Evolutionary conservation across 73 alveolate species (phyloP), one percentile per base, ranked within the genome.

Genomic region (Paramecium tetraurelia): DNA sequence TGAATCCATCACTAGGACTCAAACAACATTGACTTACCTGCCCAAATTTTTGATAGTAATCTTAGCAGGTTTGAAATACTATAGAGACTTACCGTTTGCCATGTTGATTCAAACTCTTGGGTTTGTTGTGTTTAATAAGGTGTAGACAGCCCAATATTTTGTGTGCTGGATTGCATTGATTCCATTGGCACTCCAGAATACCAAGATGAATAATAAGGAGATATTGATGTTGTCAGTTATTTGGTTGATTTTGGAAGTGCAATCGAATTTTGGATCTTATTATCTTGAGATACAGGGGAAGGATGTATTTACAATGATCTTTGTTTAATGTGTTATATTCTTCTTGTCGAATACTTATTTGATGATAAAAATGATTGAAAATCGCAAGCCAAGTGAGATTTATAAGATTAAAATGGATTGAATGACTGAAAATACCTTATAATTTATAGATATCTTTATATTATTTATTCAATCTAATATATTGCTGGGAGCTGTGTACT

Each of bases 71-170:
- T 21, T 96, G 12, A 92, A 92, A 58, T 88, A 94, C 72, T 96
- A 96, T 86, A 87, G 93, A 86, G 98, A 96, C 90, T 93, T 96
- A 9, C 95, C 93, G 72, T 92, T 96, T 89, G 96, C 99, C 14
- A 57, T 96, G 63, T 69, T 97, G 46, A 89, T 97, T 8, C 94
- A 95, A 80, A 98, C 99, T 44, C 89, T 93, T 87, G 96, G 93
- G 33, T 98, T 98, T 92, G 99, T 98, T 5, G 96, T 90, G 18
- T 97, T 97, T 92, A 98, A 98, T 93, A 98, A 98, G 94, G 99
- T 98, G 6, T 89, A 94, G n/a, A 98, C 99, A 2, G 99, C 99
- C 5, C 98, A 96, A 92, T 97, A 97, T 83, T 89, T 89, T 70
- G 87, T 89, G 12, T 89, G 94, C 92, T 89, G 87, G 92, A 89